Percentiles rank a stretch among this genome's conserved stretches.
Conservation (phyloP, 805 yeast species). For the Candida boleticola region DNA sequence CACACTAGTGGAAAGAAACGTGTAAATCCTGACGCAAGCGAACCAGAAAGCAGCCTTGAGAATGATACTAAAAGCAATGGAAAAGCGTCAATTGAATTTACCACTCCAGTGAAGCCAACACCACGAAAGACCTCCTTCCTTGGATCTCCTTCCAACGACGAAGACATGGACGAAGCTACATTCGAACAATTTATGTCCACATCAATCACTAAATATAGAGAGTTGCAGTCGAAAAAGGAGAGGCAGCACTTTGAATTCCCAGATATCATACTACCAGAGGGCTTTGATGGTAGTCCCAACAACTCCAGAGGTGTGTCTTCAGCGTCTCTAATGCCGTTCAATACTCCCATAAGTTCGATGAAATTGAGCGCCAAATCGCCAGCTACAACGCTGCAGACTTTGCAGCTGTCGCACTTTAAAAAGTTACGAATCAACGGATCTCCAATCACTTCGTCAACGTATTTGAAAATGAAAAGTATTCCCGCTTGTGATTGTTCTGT, state of each 20-base stretch:
- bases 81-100: no score
- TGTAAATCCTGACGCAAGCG: background rate
- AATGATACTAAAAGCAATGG: background rate
- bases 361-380: constrained; percentile 17
- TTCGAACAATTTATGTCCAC: constrained; percentile 34
- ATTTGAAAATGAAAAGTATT: constrained; percentile 5
- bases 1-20: background rate
- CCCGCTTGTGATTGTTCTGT: constrained; percentile 5
- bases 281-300: background rate
- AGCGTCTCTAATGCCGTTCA: background rate
- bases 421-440: constrained; percentile 41
- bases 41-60: background rate
- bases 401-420: constrained; percentile 38
- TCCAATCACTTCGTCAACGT: constrained; percentile 26
- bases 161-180: constrained; percentile 18
- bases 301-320: no score
- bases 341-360: constrained; percentile 1
- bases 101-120: background rate
- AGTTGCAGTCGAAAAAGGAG: constrained; percentile 16
- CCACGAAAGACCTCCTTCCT: background rate
- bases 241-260: constrained; percentile 3
- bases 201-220: constrained; percentile 32
- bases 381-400: constrained; percentile 36
- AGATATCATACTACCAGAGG: background rate
- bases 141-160: background rate